Evolutionary conservation across 2,329 filamentous ascomycete genomes (phyloP).

Genomic region (Tolypocladium paradoxum): DNA sequence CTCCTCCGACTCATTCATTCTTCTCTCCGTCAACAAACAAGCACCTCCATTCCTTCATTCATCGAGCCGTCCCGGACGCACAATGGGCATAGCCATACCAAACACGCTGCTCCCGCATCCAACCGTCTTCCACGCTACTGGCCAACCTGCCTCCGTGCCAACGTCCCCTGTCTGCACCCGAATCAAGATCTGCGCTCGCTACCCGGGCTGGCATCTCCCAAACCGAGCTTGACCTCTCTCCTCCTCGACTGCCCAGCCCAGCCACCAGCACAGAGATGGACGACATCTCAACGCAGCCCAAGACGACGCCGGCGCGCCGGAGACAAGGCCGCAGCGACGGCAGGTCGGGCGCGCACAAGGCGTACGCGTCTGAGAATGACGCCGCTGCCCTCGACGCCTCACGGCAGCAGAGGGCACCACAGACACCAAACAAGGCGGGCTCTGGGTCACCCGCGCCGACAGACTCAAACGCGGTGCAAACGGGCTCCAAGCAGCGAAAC

Average conservation of each 20-base stretch:
- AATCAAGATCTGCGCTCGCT: background rate
- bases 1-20: background rate
- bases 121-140: background rate
- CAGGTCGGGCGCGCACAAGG: constrained; percentile 34
- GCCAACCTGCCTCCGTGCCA: background rate
- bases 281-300: constrained; percentile 19
- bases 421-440: constrained; percentile 36
- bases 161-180: background rate
- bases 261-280: constrained; percentile 16
- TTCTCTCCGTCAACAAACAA: background rate
- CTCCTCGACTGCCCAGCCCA: background rate
- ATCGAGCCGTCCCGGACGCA: background rate
- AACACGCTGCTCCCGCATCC: background rate
- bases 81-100: background rate
- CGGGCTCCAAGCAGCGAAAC: constrained; percentile 17
- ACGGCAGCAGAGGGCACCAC: constrained; percentile 22
- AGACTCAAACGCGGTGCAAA: constrained; percentile 12
- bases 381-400: constrained; percentile 18
- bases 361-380: constrained; percentile 51
- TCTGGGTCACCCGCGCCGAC: constrained; percentile 23
- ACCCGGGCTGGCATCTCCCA: background rate
- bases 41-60: background rate
- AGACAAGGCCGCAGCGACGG: constrained; percentile 29
- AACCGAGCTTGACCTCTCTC: background rate
- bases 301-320: constrained; percentile 24